These are phyloP conservation scores for Podospora pseudopauciseta DNA, from an alignment of 495 filamentous ascomycete species.

Conservation along the genomic window DNA sequence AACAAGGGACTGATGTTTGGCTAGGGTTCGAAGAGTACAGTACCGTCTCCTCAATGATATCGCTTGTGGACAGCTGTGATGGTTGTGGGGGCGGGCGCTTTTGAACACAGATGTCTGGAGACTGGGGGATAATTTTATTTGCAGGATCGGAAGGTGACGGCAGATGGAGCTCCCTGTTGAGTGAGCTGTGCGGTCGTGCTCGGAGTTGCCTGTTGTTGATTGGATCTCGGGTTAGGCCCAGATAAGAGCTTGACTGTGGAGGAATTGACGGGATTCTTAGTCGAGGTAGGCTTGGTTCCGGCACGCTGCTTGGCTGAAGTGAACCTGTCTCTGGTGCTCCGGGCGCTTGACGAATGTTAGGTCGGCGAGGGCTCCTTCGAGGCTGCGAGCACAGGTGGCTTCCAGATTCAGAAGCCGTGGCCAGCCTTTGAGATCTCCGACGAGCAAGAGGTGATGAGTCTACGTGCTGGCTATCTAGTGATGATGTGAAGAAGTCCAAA, in stretches of 20 bases:
- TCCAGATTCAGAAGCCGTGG: neutral
- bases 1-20: neutral
- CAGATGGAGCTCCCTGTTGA: neutral
- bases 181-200: neutral
- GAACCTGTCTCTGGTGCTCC: neutral
- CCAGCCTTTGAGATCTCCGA: neutral
- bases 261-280: neutral
- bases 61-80: neutral
- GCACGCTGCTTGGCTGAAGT: neutral
- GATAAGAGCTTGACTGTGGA: neutral
- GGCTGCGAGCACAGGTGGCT: neutral
- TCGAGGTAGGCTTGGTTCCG: neutral
- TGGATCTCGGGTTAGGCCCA: neutral
- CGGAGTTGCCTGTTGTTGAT: neutral
- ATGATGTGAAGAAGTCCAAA: constrained; percentile 40
- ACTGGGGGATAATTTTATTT: constrained; percentile 18
- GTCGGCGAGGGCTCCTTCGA: neutral
- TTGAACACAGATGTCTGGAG: constrained; percentile 10
- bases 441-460: constrained; percentile 9
- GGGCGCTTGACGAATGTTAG: neutral
- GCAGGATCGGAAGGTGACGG: neutral
- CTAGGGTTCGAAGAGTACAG: constrained; percentile 27
- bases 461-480: constrained; percentile 29
- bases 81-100: constrained; percentile 7
- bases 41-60: constrained; percentile 14